phyloP scores from a whole-genome alignment of 208 protist species.

The Tritrichomonas foetus region DNA sequence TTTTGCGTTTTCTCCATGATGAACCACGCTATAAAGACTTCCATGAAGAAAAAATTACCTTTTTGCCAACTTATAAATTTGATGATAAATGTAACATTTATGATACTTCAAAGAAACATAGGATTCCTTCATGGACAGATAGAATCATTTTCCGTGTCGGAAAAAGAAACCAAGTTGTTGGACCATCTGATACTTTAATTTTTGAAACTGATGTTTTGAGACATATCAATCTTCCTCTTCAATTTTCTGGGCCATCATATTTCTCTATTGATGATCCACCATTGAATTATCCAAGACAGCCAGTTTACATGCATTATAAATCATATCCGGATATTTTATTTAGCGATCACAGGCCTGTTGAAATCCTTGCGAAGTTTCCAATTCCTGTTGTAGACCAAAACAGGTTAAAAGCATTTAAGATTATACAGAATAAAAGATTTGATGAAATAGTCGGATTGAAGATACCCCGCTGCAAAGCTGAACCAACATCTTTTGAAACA shows the following conservation, averaged over 20 bases:
- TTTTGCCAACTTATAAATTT: constrained; percentile 57
- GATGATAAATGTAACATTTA: constrained; percentile 44
- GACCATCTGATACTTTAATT: background rate
- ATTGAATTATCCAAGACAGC: background rate
- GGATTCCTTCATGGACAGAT: constrained; percentile 51
- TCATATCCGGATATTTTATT: background rate
- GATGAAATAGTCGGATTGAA: too few species aligned
- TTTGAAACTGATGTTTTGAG: constrained; percentile 36
- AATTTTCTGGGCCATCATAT: background rate
- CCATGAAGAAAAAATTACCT: constrained; percentile 49
- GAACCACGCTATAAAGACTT: constrained; percentile 42
- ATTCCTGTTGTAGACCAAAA: background rate
- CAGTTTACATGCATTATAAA: too few species aligned
- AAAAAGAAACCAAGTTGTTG: background rate
- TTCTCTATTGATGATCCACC: background rate
- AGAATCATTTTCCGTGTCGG: constrained; percentile 29
- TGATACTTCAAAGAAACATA: constrained; percentile 43
- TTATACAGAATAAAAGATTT: too few species aligned
- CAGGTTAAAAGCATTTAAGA: background rate
- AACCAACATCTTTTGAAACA: too few species aligned
- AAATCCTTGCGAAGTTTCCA: background rate
- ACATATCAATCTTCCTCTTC: background rate
- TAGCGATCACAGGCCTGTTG: constrained; percentile 6
- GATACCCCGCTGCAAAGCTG: too few species aligned
- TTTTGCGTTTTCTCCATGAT: background rate